Percentiles rank a stretch among this genome's conserved stretches.
Evolutionary conservation across 2,329 filamentous ascomycete species (phyloP).

Genomic region (Botrytis sinoallii): DNA sequence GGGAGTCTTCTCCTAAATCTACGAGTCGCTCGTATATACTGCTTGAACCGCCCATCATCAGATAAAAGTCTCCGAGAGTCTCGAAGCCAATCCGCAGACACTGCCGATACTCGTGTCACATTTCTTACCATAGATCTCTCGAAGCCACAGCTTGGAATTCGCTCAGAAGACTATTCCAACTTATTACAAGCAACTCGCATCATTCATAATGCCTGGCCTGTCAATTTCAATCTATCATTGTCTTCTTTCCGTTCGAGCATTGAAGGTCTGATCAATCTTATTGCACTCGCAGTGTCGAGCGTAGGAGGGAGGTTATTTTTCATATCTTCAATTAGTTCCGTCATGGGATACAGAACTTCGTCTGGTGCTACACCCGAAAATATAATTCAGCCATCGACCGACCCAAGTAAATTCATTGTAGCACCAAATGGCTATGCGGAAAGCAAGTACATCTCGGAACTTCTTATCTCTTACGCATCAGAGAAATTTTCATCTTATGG

Average conservation of each 20-base stretch:
- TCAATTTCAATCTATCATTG: conserved; percentile 30
- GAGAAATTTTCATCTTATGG: conserved; percentile 39
- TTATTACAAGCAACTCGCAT: conserved; percentile 33
- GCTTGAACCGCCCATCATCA: neutral
- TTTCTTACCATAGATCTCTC: neutral
- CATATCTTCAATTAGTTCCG: conserved; percentile 32
- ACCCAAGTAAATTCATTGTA: neutral
- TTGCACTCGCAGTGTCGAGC: conserved; percentile 26
- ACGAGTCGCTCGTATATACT: neutral
- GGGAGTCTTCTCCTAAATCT: neutral
- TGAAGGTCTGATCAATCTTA: conserved; percentile 40
- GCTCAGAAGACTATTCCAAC: conserved; percentile 35
- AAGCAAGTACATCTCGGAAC: conserved; percentile 31
- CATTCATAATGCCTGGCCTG: neutral
- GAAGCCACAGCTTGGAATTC: neutral
- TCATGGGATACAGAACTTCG: conserved; percentile 31
- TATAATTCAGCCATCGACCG: neutral
- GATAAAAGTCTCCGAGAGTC: no score
- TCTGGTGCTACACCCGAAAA: conserved; percentile 27
- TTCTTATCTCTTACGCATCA: conserved; percentile 44
- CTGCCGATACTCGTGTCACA: conserved; percentile 2
- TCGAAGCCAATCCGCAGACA: neutral
- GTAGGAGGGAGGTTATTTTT: conserved; percentile 29
- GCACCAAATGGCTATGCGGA: conserved; percentile 31
- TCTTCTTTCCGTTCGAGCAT: conserved; percentile 39